These are phyloP conservation scores for Kurtzmaniella quercitrusa DNA, from an alignment of 1,139 yeast species.

Conservation along the genomic window DNA sequence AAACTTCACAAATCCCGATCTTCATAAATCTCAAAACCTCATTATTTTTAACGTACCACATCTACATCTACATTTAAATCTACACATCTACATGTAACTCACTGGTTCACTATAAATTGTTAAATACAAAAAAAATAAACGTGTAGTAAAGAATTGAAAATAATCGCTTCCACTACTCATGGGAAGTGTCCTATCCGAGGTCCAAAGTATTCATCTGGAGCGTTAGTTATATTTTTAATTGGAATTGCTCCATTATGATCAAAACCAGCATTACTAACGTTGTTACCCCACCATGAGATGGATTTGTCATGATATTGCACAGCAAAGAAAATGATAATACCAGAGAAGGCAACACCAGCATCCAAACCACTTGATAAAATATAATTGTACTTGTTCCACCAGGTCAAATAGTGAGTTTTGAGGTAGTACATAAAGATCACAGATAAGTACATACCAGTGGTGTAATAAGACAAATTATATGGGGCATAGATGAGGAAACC, in stretches of 20 bases:
- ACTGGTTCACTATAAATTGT: no score
- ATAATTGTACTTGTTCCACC: slow-evolving; percentile 61
- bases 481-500: slow-evolving; percentile 45
- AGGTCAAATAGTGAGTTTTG: slow-evolving; percentile 36
- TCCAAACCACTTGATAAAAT: slow-evolving; percentile 50
- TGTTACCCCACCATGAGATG: slow-evolving; percentile 58
- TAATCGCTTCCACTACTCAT: slow-evolving; percentile 7
- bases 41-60: no score
- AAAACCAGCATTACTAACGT: slow-evolving; percentile 35
- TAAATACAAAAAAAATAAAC: no score
- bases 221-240: slow-evolving; percentile 10
- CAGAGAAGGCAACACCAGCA: slow-evolving; percentile 51
- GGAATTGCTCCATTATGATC: slow-evolving; percentile 25
- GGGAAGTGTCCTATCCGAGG: slow-evolving; percentile 33
- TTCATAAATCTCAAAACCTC: not conserved
- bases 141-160: not conserved
- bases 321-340: slow-evolving; percentile 50
- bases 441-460: slow-evolving; percentile 39
- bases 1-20: not conserved
- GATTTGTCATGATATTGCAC: slow-evolving; percentile 39
- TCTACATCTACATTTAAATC: no score
- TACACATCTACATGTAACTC: no score
- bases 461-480: slow-evolving; percentile 44
- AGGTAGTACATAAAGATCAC: slow-evolving; percentile 44
- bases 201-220: slow-evolving; percentile 45